Evolutionary conservation across 2,329 filamentous ascomycete species (phyloP), one percentile per base, ranked within the genome.

Genomic region (Curvularia sp.): DNA sequence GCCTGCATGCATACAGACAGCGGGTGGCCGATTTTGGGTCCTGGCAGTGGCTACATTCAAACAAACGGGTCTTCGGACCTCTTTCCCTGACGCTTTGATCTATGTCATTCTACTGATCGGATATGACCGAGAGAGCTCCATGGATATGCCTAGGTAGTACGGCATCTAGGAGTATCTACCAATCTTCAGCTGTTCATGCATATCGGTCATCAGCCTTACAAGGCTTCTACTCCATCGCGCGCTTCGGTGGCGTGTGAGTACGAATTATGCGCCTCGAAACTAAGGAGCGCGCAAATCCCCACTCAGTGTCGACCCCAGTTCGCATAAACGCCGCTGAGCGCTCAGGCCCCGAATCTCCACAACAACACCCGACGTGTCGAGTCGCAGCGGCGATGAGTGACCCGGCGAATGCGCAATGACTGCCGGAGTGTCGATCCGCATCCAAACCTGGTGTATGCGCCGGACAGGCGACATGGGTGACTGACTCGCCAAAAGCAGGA

Each of bases 131-230:
- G 55, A 57, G 33, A 38, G n/a, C 26, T 30, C 42, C 20, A 47
- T 28, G 44, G 30, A 31, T 15, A 20, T 35, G 26, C 28, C 24
- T 30, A 54, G 46, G 53, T 50, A 49, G 33, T 44, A 18, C 18
- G 39, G 26, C 42, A 49, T 43, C 53, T 18, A 18, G 18, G 18
- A 18, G 18, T 20, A 9, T 33, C 44, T 24, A 22, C 12, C 28
- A 38, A 42, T 35, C 33, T 42, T 33, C 49, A 57, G 39, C n/a
- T 52, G 39, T 49, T 35, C 51, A 55, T 58, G 35, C 47, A 52
- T 9, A 20, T 28, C 49, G 41, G 55, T 41, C 55, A 56, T 59
- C 57, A 59, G 57, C 57, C 57, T 49, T 59, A 59, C 57, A 51
- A 51, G 50, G 49, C 55, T 54, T 47, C 15, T 20, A 44, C 20